A percentile compares a stretch with the other conserved stretches of the same genome.
These are phyloP conservation scores for Leccinum olivaceopallidum DNA, from an alignment of 768 basidiomycete species.

Conservation along the genomic window DNA sequence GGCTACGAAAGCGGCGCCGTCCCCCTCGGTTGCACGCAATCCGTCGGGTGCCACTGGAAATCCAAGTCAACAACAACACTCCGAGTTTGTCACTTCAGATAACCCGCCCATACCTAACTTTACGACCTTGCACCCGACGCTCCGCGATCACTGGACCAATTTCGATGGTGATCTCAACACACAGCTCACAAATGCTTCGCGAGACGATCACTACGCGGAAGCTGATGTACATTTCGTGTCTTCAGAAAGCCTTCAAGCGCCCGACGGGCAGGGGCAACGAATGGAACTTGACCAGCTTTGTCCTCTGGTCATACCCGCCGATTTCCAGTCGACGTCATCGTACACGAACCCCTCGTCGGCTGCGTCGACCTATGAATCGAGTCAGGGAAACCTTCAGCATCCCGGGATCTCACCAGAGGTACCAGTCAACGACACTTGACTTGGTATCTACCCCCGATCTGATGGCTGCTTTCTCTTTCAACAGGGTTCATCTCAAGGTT, in stretches of 20 bases:
- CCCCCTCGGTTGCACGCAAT: conserved; percentile 12
- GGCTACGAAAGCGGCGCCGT: conserved; percentile 42
- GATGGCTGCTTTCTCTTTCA: conserved; percentile 16
- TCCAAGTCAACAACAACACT: conserved; percentile 30
- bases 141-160: conserved; percentile 54
- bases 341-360: conserved; percentile 7
- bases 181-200: conserved; percentile 44
- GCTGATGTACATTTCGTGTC: conserved; percentile 18
- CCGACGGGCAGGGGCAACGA: conserved; percentile 14
- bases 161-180: conserved; percentile 56
- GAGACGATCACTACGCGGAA: conserved; percentile 28
- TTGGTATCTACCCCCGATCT: conserved; percentile 7
- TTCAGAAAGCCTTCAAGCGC: conserved; percentile 5
- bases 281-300: conserved; percentile 24
- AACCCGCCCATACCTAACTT: conserved; percentile 30
- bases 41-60: conserved; percentile 19
- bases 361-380: conserved; percentile 7
- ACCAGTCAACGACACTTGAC: conserved; percentile 10
- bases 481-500: conserved; percentile 20
- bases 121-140: conserved; percentile 52
- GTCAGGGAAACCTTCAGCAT: not conserved
- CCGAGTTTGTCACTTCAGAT: conserved; percentile 32
- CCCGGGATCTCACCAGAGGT: not conserved
- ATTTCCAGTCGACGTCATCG: conserved; percentile 7
- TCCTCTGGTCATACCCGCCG: conserved; percentile 25